Base-by-base conservation (phyloP, 371 early-diverging fungal species). In the Mucor irregularis region DNA sequence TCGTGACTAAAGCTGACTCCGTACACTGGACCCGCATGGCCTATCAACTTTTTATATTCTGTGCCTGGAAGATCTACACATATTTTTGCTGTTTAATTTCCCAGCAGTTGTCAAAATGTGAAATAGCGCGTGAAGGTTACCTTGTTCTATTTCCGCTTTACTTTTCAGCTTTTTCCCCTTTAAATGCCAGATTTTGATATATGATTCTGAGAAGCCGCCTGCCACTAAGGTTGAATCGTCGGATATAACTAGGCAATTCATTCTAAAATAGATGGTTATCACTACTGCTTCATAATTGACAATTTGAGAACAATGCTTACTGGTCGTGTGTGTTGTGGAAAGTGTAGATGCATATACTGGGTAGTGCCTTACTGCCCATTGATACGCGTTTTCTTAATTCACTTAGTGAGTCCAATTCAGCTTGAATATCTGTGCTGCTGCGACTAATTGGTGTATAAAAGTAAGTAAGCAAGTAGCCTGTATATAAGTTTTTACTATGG, bases 21-120 rank as follows among this genome's bases (percentile, higher is more conserved):
- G 76, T 90, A 99, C 2, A 99, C 95, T 0, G 99, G 94, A 0
- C 99, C 99, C 13, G 96, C 83, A 71, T 99, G 99, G 4, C 99
- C 99, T 19, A 99, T 74, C 30, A 99, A 84, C 31, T 80, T 78
- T 53, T 83, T 86, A 46, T 73, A 76, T 25, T 83, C 74, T 16
- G 76, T 69, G 1, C 84, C 86, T 31, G 64, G 54, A 13, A 31
- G 31, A 19, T 26, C 42, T 24, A 34, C 10, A 4, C n/a, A 14
- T 34, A 14, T 34, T 3, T 5, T 5, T 34, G 10, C n/a, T 1
- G n/a, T 14, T 34, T 6, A 43, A 43, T n/a, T 53, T 4, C 4
- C 38, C 39, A 45, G n/a, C n/a, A n/a, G n/a, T n/a, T n/a, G n/a
- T n/a, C n/a, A n/a, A n/a, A n/a, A n/a, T n/a, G n/a, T n/a, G n/a